phyloP scores from a whole-genome alignment of 345 rosid genomes.

The Cochlearia excelsa region DNA sequence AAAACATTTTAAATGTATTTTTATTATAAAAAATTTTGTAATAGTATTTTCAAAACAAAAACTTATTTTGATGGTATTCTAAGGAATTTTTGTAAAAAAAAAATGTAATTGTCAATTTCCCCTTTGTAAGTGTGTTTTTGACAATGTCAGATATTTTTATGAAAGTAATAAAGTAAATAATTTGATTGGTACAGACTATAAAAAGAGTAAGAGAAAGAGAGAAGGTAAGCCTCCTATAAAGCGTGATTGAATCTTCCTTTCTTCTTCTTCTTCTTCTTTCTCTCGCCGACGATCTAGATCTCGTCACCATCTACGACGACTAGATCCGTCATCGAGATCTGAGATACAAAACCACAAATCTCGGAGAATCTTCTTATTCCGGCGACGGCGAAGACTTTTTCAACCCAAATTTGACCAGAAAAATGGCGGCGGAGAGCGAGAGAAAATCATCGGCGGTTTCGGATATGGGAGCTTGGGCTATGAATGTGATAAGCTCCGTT shows the following conservation, averaged over 20 bases:
- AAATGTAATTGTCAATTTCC: no score
- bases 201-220: not conserved
- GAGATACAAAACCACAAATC: not conserved
- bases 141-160: not conserved
- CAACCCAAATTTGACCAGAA: slow-evolving; percentile 7
- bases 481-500: slow-evolving; percentile 92
- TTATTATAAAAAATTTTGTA: no score
- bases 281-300: not conserved
- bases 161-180: no score
- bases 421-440: slow-evolving; percentile 38
- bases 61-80: no score
- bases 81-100: no score
- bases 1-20: no score
- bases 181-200: not conserved
- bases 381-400: not conserved
- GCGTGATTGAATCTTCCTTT: slow-evolving; percentile 5
- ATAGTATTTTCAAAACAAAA: no score
- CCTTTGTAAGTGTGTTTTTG: not conserved
- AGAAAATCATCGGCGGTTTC: slow-evolving; percentile 54
- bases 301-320: not conserved
- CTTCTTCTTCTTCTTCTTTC: not conserved
- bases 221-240: slow-evolving; percentile 24
- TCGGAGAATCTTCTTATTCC: not conserved
- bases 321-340: not conserved
- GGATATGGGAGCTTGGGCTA: slow-evolving; percentile 91